A percentile compares a stretch with the other conserved stretches of the same genome.
These are phyloP conservation scores for Chaetothyriales sp. DNA, from an alignment of 2,329 filamentous ascomycete species.

Conservation along the genomic window DNA sequence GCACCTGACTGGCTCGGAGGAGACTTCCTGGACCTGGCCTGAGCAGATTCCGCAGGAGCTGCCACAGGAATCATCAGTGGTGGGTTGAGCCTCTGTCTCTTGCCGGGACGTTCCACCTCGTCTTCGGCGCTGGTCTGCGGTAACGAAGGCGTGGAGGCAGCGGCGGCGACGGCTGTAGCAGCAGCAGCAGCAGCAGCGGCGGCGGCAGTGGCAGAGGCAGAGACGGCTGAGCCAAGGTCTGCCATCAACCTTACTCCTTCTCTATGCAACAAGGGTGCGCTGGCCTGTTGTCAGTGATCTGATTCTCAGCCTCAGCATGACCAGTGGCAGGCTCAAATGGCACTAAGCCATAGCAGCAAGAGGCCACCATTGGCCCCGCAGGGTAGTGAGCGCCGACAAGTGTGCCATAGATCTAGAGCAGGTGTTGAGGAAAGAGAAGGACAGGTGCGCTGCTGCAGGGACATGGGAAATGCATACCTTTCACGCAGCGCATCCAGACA, in stretches of 20 bases:
- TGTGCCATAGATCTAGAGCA: background rate
- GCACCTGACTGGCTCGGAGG: conserved; percentile 21
- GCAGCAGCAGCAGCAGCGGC: background rate
- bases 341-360: background rate
- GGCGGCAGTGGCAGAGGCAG: background rate
- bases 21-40: conserved; percentile 17
- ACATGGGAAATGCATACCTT: background rate
- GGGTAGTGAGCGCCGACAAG: background rate
- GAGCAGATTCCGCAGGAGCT: conserved; percentile 34
- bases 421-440: background rate
- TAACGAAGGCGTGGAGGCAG: background rate
- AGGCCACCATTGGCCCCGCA: background rate
- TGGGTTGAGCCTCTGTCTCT: conserved; percentile 23
- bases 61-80: conserved; percentile 37
- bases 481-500: background rate
- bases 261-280: background rate
- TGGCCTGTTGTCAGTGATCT: background rate
- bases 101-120: conserved; percentile 18
- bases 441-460: no score
- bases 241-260: background rate
- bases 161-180: background rate
- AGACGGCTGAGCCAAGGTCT: background rate
- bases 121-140: background rate
- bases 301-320: background rate
- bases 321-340: background rate